Evolutionary conservation across 345 rosid species (phyloP), one percentile per base, ranked within the genome.

Genomic region (Moricandia moricandioides): DNA sequence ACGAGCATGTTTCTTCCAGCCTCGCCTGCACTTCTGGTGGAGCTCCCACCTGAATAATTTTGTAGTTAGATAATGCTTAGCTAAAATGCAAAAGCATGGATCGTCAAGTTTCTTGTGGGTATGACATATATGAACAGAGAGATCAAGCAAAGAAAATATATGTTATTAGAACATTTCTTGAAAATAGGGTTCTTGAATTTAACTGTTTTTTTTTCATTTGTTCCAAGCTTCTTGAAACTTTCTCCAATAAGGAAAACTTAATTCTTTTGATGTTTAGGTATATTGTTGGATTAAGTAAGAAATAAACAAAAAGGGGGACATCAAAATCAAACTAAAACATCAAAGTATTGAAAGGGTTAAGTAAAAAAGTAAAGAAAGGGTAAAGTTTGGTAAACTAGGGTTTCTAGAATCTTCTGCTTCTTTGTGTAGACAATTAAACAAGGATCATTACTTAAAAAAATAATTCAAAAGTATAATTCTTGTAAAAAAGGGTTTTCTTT

Each of bases 21-120:
- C 84, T 87, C 26, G 83, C 91, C 83, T 82, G 93, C 73, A 88
- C 93, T 52, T 91, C 97, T 7, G 96, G 86, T 13, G 99, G 98
- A 1, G 99, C 99, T 58, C 99, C 99, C 8, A 96, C 95, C 99
- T 96, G 34, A 6, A 35, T 2, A 29, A 29, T 37, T n/a, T 9
- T 67, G 68, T 8, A 11, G 26, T 75, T 33, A 24, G 4, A 33
- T 9, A n/a, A 11, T 24, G 49, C 47, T 62, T 18, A 35, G 52
- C 27, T 33, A n/a, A 47, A 52, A 21, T 8, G 49, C 12, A 10
- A 65, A 70, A 37, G 18, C 3, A 65, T n/a, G 12, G 31, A 71
- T 59, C 35, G 39, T 66, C 33, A 26, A 18, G 40, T 57, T 21
- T 57, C n/a, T 30, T 49, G 40, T 39, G 47, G 11, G 39, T 30